Base-by-base conservation (phyloP, 164 flowering plant species). In the Berberis vulgaris region DNA sequence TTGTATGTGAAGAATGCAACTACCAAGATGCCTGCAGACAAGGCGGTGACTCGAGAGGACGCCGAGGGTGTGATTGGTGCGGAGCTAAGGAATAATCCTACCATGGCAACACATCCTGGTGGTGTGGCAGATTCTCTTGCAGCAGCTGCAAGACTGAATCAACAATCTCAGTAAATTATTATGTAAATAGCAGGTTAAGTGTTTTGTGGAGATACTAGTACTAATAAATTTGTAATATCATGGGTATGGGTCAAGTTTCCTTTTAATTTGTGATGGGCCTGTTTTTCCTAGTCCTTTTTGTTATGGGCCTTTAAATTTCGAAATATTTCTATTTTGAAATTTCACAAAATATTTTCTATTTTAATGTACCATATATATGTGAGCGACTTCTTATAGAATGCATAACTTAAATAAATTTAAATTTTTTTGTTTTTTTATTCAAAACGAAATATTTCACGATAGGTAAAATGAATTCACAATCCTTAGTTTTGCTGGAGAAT, bases 81-180 rank as follows among this genome's bases (percentile, higher is more conserved):
- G 0, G 91, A 86, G 75, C 65, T 80, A 74, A 69, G 88, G 69
- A 84, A 83, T 61, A 83, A 83, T 64, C 88, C 87, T 0, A 55
- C 69, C 59, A 63, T 82, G n/a, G 72, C 78, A 3, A 83, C 87
- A 0, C 73, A 78, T 56, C 89, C 89, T 0, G 80, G 84, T 4
- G 95, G 95, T 1, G 89, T 86, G 8, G 82, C 91, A 2, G 91
- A 82, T 1, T 80, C 86, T 2, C 63, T 88, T 50, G 84, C 78
- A 12, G 84, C 85, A 1, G 91, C 95, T 10, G 91, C 91, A 2
- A 75, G 83, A 71, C 74, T 88, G 46, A 88, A 88, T 64, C 82
- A 81, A 69, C 54, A 52, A 26, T 12, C 11, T 10, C 13, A 1
- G n/a, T 26, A 26, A 26, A 26, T 26, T 26, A 26, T 26, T 26